Evolutionary conservation across 345 rosid genomes (phyloP).

Genomic region (Triadica sebifera): DNA sequence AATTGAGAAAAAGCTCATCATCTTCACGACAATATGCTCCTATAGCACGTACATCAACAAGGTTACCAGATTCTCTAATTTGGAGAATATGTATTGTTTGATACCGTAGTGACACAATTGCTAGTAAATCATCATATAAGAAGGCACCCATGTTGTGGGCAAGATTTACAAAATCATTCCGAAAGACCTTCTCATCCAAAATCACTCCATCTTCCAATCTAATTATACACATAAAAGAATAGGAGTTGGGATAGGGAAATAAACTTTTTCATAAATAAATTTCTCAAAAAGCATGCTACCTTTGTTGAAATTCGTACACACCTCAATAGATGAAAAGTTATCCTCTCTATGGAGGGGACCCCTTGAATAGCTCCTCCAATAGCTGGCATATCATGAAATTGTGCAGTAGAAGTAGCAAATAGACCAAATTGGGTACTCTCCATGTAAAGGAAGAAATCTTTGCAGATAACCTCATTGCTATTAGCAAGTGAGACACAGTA

Average conservation of each 20-base stretch:
- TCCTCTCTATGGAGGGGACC: conserved; percentile 78
- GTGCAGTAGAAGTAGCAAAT: conserved; percentile 89
- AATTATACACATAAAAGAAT: conserved; percentile 18
- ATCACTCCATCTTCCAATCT: conserved; percentile 85
- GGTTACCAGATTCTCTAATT: conserved; percentile 82
- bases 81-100: conserved; percentile 88
- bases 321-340: conserved; percentile 79
- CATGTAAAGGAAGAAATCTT: conserved; percentile 84
- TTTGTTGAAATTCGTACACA: conserved; percentile 15
- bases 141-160: conserved; percentile 80
- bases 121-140: conserved; percentile 85
- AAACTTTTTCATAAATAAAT: background rate
- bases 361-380: conserved; percentile 70
- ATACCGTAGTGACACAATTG: conserved; percentile 78
- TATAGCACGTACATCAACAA: conserved; percentile 84
- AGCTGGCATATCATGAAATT: conserved; percentile 73
- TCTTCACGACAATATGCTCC: conserved; percentile 87
- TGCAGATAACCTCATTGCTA: conserved; percentile 73
- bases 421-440: conserved; percentile 66
- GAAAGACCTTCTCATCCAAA: conserved; percentile 81
- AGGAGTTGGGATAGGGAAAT: conserved; percentile 1
- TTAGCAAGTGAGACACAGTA: conserved; percentile 76
- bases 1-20: conserved; percentile 86
- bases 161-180: conserved; percentile 74
- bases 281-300: background rate